Base-by-base conservation (phyloP, 192 early-diverging fungal species). In the Podila verticillata region DNA sequence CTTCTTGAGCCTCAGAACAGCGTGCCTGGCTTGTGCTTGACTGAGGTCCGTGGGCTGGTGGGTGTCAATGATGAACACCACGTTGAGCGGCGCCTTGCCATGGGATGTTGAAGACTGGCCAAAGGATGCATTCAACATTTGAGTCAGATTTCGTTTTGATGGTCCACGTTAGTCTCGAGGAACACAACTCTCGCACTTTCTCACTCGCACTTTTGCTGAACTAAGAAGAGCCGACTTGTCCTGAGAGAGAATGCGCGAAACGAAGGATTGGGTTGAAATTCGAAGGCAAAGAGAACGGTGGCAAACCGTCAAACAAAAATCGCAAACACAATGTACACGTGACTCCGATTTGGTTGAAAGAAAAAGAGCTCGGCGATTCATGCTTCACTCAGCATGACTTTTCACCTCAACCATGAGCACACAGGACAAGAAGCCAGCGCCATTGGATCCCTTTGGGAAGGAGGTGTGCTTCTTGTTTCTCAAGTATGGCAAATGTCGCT, bases 381-480 rank as follows among this genome's bases (percentile, higher is more conserved):
- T 12, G 2, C 36, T 10, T 39, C 34, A 35, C 2, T 9, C 10
- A 39, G 10, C 39, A 44, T 44, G 39, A 44, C 39, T 4, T 17
- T 44, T 4, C 36, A 39, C 36, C 39, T 10, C 13, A 10, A 44
- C 39, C 39, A 44, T 44, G 39, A 44, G 39, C 39, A 44, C 13
- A 26, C 19, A 72, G 28, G 60, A 47, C 8, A 61, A 35, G 7
- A 22, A 48, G 13, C 69, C 65, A 13, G 34, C 69, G 20, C 75
- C 59, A 10, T 61, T 79, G 35, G 75, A 79, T 58, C 58, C 75
- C 28, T 60, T 48, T 12, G 77, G 77, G 10, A 80, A 72, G 39
- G 77, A 88, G 54, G 62, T 88, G 58, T 80, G 86, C 70, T 34
- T 88, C 64, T 63, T 88, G 72, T 68, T 85, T 77, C 62, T 88